phyloP scores from a whole-genome alignment of 352 stramenopile species.

The Phytopythium chamaehyphon region DNA sequence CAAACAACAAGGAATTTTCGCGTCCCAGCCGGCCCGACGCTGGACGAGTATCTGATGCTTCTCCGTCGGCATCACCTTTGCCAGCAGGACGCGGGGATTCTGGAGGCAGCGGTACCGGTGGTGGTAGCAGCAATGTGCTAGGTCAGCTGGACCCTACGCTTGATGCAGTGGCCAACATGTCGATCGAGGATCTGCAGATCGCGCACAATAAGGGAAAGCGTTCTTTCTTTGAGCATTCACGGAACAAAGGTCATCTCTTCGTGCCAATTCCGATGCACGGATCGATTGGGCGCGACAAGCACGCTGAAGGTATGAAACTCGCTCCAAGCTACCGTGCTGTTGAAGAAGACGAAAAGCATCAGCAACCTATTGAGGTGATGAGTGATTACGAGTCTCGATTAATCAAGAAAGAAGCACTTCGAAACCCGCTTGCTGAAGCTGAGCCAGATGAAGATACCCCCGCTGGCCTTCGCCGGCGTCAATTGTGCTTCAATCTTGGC shows the following conservation, averaged over 20 bases:
- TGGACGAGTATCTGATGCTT: constrained; percentile 24
- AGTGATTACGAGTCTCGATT: constrained; percentile 86
- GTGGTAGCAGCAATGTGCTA: constrained; percentile 9
- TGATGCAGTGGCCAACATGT: constrained; percentile 66
- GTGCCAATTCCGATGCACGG: constrained; percentile 26
- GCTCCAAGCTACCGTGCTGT: constrained; percentile 51
- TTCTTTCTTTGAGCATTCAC: constrained; percentile 46
- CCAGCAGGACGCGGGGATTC: constrained; percentile 10
- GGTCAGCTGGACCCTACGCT: constrained; percentile 25
- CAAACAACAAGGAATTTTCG: constrained; percentile 74
- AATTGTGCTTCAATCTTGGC: constrained; percentile 83
- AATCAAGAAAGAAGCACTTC: constrained; percentile 82
- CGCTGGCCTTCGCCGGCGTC: constrained; percentile 58
- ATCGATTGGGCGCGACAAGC: constrained; percentile 11
- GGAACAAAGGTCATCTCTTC: constrained; percentile 26
- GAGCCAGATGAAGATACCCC: constrained; percentile 83
- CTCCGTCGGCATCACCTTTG: constrained; percentile 31
- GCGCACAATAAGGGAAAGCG: constrained; percentile 47
- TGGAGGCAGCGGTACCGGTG: constrained; percentile 9
- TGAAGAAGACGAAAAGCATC: constrained; percentile 81
- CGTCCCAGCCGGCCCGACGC: constrained; percentile 20
- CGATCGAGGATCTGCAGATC: constrained; percentile 48
- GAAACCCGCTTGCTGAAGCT: constrained; percentile 79
- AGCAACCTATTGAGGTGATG: constrained; percentile 84
- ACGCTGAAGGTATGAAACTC: constrained; percentile 31